phyloP scores from a whole-genome alignment of 768 basidiomycete species.

The Cystobasidium ongulense region DNA sequence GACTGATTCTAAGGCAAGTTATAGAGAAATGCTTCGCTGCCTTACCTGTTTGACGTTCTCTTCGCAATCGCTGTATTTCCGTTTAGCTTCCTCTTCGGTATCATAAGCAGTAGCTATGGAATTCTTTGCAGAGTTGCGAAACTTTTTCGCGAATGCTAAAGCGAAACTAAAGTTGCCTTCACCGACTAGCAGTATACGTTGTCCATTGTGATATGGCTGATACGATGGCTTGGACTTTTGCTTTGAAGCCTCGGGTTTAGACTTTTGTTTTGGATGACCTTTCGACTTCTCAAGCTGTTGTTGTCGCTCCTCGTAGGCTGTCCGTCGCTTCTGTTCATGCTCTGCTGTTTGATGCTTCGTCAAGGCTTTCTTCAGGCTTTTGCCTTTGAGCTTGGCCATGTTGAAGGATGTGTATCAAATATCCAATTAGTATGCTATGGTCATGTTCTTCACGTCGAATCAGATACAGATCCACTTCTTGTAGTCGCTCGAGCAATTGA shows the following conservation, averaged over 20 bases:
- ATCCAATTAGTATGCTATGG: neutral
- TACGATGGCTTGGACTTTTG: constrained; percentile 6
- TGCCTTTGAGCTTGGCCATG: constrained; percentile 22
- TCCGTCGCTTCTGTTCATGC: neutral
- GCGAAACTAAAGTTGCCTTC: constrained; percentile 34
- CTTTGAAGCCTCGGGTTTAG: neutral
- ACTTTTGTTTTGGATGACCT: constrained; percentile 15
- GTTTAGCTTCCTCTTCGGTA: neutral
- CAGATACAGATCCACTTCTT: neutral
- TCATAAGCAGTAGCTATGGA: constrained; percentile 28
- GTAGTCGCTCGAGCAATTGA: neutral
- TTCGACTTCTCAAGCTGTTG: constrained; percentile 13
- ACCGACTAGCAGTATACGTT: constrained; percentile 27
- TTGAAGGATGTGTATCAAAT: neutral
- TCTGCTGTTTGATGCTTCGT: constrained; percentile 2
- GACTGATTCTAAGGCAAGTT: neutral
- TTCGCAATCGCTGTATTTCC: constrained; percentile 25
- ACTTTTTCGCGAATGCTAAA: neutral
- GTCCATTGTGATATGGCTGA: constrained; percentile 23
- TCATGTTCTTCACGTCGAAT: neutral
- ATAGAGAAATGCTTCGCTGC: neutral
- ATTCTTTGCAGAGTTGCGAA: neutral
- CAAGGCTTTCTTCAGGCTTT: constrained; percentile 13
- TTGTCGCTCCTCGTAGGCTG: constrained; percentile 26
- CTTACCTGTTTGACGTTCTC: constrained; percentile 10